Evolutionary conservation across 768 basidiomycete species (phyloP).

Genomic region (Podaxis rugospora): DNA sequence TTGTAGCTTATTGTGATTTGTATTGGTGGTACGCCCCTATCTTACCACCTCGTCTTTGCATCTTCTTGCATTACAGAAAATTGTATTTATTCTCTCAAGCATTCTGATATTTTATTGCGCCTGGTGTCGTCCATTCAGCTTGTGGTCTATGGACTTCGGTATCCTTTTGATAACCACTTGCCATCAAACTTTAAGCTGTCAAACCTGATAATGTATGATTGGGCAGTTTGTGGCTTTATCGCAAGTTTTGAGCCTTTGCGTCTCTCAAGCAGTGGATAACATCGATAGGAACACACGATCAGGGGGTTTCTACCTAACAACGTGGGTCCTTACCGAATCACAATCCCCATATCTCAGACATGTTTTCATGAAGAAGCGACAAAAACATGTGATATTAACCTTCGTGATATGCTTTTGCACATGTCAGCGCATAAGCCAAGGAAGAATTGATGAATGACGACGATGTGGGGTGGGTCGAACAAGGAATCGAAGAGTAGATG

Average conservation of each 20-base stretch:
- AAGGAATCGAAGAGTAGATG: background rate
- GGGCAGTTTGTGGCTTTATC: no score
- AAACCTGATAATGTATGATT: no score
- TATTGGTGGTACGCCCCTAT: background rate
- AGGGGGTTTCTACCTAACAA: background rate
- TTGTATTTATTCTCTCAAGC: background rate
- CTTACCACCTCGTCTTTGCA: background rate
- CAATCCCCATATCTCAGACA: background rate
- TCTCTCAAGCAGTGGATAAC: no score
- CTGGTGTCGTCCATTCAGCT: no score
- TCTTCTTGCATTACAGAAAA: background rate
- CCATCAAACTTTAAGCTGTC: no score
- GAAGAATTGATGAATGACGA: background rate
- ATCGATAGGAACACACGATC: background rate
- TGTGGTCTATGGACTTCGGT: no score
- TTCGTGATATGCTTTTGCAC: background rate
- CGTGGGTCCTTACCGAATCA: background rate
- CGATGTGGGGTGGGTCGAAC: background rate
- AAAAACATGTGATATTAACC: background rate
- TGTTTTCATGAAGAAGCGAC: background rate
- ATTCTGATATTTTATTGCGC: background rate
- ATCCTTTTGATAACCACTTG: no score
- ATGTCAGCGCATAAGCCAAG: background rate
- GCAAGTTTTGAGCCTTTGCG: no score
- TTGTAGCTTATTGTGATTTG: background rate